Base-by-base conservation (phyloP, 805 yeast genomes). In the Wickerhamiella azymoides region DNA sequence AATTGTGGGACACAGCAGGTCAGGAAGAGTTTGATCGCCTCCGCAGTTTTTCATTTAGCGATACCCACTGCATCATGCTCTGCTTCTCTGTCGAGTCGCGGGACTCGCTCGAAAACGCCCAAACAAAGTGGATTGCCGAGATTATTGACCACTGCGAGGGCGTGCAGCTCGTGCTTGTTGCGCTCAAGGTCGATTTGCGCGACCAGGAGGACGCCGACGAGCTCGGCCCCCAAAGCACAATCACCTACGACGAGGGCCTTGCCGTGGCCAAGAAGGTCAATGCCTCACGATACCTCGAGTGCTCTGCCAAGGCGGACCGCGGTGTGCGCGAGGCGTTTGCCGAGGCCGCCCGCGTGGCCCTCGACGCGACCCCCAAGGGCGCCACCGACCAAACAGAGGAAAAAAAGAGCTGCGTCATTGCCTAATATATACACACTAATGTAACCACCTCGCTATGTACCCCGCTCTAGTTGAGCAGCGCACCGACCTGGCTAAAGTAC, bases 281-380 rank as follows among this genome's bases (percentile, higher is more conserved):
- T 19, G 97, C 98, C 0, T 69, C 88, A 56, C 76, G 97, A 58
- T 92, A 92, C 62, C 71, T 92, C 59, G 98, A 92, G 64, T 92
- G 98, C 66, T 84, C 95, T 24, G 97, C 98, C 6, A 92, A 88
- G 70, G 79, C 81, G 62, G 89, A 88, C 64, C 76, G 94, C 59
- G 98, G 98, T 53, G 98, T 92, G n/a, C 92, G 93, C 59, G 98
- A 92, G 67, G 97, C 96, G 9, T 92, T 92, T 62, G 86, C 96
- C 0, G 98, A 92, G 66, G 98, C 97, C 38, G 96, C 97, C 7
- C 79, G 98, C 62, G 88, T 94, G 58, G 97, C 96, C 2, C 71
- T 89, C 54, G 80, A 83, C 51, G 94, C 94, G 11, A 84, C 77
- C 59, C 83, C 94, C 43, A 84, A 79, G 65, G 89, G 88, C 46